Conservation (phyloP, 1,139 yeast genomes). For the Blastobotrys illinoisensis region DNA sequence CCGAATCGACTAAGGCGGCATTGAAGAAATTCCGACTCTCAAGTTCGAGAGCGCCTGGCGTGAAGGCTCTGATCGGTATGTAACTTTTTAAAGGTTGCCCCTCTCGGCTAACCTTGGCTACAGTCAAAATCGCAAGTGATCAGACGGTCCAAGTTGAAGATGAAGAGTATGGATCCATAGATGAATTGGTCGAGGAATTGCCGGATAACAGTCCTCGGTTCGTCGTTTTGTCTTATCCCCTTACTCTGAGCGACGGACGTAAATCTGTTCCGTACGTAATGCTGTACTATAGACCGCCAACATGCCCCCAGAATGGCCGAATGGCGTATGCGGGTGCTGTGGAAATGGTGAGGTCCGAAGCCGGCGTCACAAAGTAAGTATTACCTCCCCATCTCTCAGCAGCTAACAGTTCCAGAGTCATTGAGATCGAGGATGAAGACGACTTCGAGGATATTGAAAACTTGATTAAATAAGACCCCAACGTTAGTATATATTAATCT, state of each 20-base stretch:
- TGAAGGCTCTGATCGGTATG: slow-evolving; percentile 63
- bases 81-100: slow-evolving; percentile 12
- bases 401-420: slow-evolving; percentile 18
- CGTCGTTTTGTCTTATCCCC: slow-evolving; percentile 72
- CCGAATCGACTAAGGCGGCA: slow-evolving; percentile 56
- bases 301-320: slow-evolving; percentile 68
- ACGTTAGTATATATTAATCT: neutral
- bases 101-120: neutral
- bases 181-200: slow-evolving; percentile 62
- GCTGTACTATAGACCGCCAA: slow-evolving; percentile 80
- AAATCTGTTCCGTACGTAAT: slow-evolving; percentile 68
- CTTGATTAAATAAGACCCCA: slow-evolving; percentile 1
- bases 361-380: slow-evolving; percentile 64
- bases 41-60: slow-evolving; percentile 56
- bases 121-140: slow-evolving; percentile 20
- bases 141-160: slow-evolving; percentile 22
- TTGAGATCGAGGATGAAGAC: slow-evolving; percentile 31
- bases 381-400: neutral
- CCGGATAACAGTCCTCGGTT: slow-evolving; percentile 82
- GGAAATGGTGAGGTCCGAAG: slow-evolving; percentile 68
- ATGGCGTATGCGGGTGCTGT: slow-evolving; percentile 91
- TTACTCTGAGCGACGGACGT: slow-evolving; percentile 64
- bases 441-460: slow-evolving; percentile 26
- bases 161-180: slow-evolving; percentile 33
- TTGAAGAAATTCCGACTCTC: slow-evolving; percentile 68